Evolutionary conservation across 176 grass and related monocot genomes (phyloP), one percentile per base, ranked within the genome.

Genomic region (Avena sativa): DNA sequence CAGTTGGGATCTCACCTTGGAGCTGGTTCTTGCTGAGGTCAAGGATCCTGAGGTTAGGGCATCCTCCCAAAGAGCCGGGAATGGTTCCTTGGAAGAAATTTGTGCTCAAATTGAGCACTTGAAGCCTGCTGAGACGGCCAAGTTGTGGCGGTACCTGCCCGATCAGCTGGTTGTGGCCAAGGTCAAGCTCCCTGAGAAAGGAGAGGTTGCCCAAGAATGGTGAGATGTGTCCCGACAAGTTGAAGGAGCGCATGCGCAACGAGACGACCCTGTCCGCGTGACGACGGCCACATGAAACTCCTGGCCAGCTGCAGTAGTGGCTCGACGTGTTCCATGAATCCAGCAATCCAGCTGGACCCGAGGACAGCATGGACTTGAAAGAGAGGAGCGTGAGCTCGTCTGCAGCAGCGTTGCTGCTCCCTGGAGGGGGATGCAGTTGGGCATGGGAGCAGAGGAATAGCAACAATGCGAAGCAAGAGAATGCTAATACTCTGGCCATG

Each of bases 161-260:
- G n/a, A 49, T 11, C 12, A 91, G 58, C 1, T 44, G 19, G 89
- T 88, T 91, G 14, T 74, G 6, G 1, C 30, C 2, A 23, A 91
- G 58, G 48, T 60, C 10, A 4, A 92, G 78, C n/a, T 15, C 9
- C 46, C 17, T 25, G 53, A 89, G 83, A 46, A 82, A 89, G 36
- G 90, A 88, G 21, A 92, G 68, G 50, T 89, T 88, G 57, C 77
- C 78, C 78, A 89, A 48, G 36, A 52, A 89, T 3, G 83, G 82
- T 1, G 86, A 79, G 26, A 92, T 64, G 59, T 51, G 49, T 2
- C 89, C 85, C 0, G 85, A 74, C 3, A 92, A 38, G 44, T 51
- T 23, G 40, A 34, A 83, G 11, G 69, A 71, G n/a, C 0, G 0
- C 43, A 89, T 2, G 1, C 2, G 16, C 49, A 92, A 15, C 17